Evolutionary conservation across 176 grass and related monocot genomes (phyloP).

Genomic region (Bonia amplexicaulis): DNA sequence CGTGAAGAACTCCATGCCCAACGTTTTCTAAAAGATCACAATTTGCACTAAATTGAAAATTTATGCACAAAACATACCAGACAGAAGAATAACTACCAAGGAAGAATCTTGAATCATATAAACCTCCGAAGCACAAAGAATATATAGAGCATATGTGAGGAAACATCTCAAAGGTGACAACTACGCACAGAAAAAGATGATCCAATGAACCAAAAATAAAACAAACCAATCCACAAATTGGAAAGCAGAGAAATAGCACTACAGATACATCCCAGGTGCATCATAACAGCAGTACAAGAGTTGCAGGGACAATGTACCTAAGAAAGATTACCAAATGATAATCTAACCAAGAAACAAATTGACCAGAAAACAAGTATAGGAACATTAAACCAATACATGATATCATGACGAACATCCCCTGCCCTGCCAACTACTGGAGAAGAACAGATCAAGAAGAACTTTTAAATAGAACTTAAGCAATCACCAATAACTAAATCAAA

Average conservation of each 20-base stretch:
- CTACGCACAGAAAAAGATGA: slow-evolving; percentile 1
- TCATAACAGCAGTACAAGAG: not conserved
- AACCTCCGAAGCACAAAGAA: not conserved
- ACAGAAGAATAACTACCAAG: not conserved
- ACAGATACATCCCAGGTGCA: not conserved
- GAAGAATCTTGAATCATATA: slow-evolving; percentile 1
- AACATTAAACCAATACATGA: slow-evolving; percentile 2
- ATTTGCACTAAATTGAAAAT: slow-evolving; percentile 12
- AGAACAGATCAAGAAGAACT: not conserved
- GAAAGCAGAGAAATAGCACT: not conserved
- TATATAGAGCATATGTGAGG: not conserved
- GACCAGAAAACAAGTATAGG: not conserved
- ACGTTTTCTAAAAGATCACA: slow-evolving; percentile 36
- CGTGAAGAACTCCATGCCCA: slow-evolving; percentile 79
- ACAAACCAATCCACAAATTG: not conserved
- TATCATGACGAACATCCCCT: not conserved
- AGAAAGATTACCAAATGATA: not conserved
- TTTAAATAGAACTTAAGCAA: not conserved
- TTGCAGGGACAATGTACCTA: not conserved
- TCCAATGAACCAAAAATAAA: slow-evolving; percentile 10
- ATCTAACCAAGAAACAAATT: not conserved
- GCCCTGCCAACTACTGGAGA: not conserved
- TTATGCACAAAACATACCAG: slow-evolving; percentile 13
- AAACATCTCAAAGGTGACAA: not conserved
- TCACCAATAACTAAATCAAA: not conserved